Base-by-base conservation (phyloP, 495 filamentous ascomycete genomes). In the Podospora pseudopauciseta region DNA sequence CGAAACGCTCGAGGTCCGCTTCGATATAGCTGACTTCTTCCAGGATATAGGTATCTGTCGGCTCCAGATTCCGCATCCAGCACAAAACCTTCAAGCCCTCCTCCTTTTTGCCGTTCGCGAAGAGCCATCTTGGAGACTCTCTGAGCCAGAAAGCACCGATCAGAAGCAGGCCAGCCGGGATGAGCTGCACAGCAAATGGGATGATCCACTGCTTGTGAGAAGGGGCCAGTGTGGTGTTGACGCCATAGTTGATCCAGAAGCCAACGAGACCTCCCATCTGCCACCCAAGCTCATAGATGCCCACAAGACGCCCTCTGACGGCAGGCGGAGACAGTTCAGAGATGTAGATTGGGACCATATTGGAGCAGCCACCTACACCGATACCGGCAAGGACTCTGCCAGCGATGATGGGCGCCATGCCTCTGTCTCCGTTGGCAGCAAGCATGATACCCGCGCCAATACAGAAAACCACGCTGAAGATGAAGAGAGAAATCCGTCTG, bases 211-310 rank as follows among this genome's bases (percentile, higher is more conserved):
- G 85, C 5, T 74, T 78, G 61, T 78, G 77, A 30, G 72, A 80
- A 7, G 81, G 75, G 2, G 78, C 74, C 66, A 85, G 76, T 0
- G 81, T 84, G 59, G 78, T 75, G 53, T 74, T 77, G 60, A 86
- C 77, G 54, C 84, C 85, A 68, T 85, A 85, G 71, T 89, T 90
- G 72, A 90, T 89, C 87, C 87, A 90, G 71, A 91, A 92, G 3
- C 89, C 89, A n/a, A 90, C 84, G 27, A 92, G 77, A 16, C 89
- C 89, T 60, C 89, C 89, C 71, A 90, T 82, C 76, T 92, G 90
- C 86, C 88, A 91, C 13, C 88, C 87, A 54, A 91, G 77, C 76
- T 92, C 89, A 72, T 90, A 92, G 28, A 92, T 81, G 71, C 89
- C 88, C 63, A 86, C 84, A 9, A 87, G 77, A 49, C 83, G 74